These are phyloP conservation scores for Starmerella tilneyi DNA, from an alignment of 805 yeast genomes.

Conservation along the genomic window DNA sequence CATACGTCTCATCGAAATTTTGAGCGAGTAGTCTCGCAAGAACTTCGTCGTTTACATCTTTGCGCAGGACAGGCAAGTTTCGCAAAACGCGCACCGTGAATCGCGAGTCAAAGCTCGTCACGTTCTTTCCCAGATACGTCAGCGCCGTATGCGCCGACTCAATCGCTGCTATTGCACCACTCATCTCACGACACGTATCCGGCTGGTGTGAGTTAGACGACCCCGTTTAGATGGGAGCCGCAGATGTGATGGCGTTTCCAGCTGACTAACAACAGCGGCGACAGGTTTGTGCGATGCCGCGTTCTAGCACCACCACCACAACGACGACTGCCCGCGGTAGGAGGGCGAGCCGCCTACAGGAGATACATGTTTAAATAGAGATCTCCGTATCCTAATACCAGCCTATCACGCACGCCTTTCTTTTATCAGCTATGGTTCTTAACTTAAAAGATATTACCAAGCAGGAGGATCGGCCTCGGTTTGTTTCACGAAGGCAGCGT, in stretches of 20 bases:
- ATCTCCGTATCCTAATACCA: too few relatives aligned
- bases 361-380: too few relatives aligned
- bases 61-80: slow-evolving; percentile 66
- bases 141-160: slow-evolving; percentile 25
- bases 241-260: neutral
- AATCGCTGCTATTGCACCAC: slow-evolving; percentile 9
- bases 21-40: slow-evolving; percentile 46
- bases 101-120: slow-evolving; percentile 69
- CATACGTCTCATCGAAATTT: slow-evolving; percentile 40
- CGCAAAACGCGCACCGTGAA: slow-evolving; percentile 77
- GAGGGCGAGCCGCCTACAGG: too few relatives aligned
- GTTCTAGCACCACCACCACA: too few relatives aligned
- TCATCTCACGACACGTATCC: too few relatives aligned
- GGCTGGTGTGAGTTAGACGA: neutral
- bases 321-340: too few relatives aligned
- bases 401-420: too few relatives aligned
- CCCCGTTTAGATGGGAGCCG: neutral
- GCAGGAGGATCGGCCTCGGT: slow-evolving; percentile 17
- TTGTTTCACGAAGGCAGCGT: slow-evolving; percentile 16
- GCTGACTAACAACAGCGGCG: neutral
- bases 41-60: slow-evolving; percentile 45
- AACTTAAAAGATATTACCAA: slow-evolving; percentile 1
- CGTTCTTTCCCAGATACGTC: slow-evolving; percentile 49
- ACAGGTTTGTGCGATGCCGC: too few relatives aligned
- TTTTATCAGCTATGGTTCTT: too few relatives aligned